These are phyloP conservation scores for Friedmanniomyces endolithicus DNA, from an alignment of 495 filamentous ascomycete genomes.

Conservation along the genomic window DNA sequence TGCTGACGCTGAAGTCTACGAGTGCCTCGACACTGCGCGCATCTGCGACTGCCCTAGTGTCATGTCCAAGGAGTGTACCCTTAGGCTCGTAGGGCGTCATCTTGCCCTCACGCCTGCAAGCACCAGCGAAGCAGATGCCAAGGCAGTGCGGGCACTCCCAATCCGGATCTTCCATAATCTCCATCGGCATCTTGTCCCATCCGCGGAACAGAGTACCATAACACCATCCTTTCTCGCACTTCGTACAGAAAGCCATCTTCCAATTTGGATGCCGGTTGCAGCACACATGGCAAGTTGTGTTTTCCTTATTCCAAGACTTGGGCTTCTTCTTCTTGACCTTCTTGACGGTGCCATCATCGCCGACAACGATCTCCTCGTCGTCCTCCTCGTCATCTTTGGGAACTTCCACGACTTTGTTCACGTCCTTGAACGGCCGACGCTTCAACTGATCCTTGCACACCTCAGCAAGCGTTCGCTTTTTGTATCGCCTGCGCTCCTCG, in stretches of 20 bases:
- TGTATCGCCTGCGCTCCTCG: slow-evolving; percentile 46
- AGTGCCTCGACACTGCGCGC: slow-evolving; percentile 74
- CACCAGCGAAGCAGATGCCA: slow-evolving; percentile 69
- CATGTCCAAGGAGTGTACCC: slow-evolving; percentile 72
- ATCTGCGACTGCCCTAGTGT: slow-evolving; percentile 79
- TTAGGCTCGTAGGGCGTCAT: slow-evolving; percentile 68
- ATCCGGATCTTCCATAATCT: slow-evolving; percentile 58
- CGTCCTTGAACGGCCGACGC: slow-evolving; percentile 52
- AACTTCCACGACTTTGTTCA: slow-evolving; percentile 33
- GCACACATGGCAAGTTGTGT: slow-evolving; percentile 65
- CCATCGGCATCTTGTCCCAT: slow-evolving; percentile 73
- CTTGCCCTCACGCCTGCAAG: slow-evolving; percentile 49
- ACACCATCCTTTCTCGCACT: slow-evolving; percentile 64
- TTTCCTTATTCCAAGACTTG: slow-evolving; percentile 36
- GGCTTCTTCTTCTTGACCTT: slow-evolving; percentile 39
- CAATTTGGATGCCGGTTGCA: slow-evolving; percentile 58
- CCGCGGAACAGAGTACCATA: slow-evolving; percentile 80
- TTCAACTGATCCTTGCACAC: slow-evolving; percentile 80
- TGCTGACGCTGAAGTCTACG: slow-evolving; percentile 74
- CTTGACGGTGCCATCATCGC: slow-evolving; percentile 32
- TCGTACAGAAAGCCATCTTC: slow-evolving; percentile 67
- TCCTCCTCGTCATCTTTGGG: slow-evolving; percentile 27
- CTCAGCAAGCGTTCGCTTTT: slow-evolving; percentile 69
- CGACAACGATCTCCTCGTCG: slow-evolving; percentile 31
- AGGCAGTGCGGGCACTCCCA: slow-evolving; percentile 85